These are phyloP conservation scores for Evansstolkia leycettana DNA, from an alignment of 495 filamentous ascomycete genomes.

Conservation along the genomic window DNA sequence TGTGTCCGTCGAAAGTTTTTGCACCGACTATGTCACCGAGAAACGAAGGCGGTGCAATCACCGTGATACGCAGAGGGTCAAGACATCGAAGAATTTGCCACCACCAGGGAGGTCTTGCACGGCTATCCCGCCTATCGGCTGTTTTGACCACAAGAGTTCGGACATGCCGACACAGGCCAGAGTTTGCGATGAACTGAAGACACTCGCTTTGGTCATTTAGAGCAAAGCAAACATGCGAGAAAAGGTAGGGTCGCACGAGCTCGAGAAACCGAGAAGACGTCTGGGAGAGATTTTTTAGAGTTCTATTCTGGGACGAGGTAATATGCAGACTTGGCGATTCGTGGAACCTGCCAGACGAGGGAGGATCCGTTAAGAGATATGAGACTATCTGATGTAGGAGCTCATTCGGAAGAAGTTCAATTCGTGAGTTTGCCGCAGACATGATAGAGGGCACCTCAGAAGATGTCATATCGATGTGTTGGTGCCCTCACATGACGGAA, in stretches of 20 bases:
- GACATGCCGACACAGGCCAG: conserved; percentile 17
- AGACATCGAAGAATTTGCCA: conserved; percentile 16
- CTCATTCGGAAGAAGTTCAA: conserved; percentile 25
- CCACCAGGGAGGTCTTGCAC: conserved; percentile 19
- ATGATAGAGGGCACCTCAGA: neutral
- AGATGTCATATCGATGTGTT: neutral
- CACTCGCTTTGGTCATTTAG: conserved; percentile 17
- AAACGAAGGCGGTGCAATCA: conserved; percentile 23
- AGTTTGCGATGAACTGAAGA: conserved; percentile 14
- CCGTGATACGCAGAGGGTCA: conserved; percentile 18
- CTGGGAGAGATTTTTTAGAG: conserved; percentile 23
- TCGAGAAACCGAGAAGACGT: conserved; percentile 14
- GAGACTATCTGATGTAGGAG: conserved; percentile 27
- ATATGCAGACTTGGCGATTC: conserved; percentile 12
- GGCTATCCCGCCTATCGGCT: conserved; percentile 2
- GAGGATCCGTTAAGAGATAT: conserved; percentile 14
- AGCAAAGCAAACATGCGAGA: conserved; percentile 19
- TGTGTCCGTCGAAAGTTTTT: conserved; percentile 18
- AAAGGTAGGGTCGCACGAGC: conserved; percentile 22
- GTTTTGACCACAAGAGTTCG: conserved; percentile 18
- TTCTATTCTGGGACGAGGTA: conserved; percentile 8
- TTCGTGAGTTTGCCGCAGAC: conserved; percentile 1
- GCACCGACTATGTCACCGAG: conserved; percentile 19
- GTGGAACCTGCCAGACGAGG: conserved; percentile 16
- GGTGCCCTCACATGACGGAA: no score